Base-by-base conservation (phyloP, 2,329 filamentous ascomycete genomes). In the Hymenoscyphus fraxineus region DNA sequence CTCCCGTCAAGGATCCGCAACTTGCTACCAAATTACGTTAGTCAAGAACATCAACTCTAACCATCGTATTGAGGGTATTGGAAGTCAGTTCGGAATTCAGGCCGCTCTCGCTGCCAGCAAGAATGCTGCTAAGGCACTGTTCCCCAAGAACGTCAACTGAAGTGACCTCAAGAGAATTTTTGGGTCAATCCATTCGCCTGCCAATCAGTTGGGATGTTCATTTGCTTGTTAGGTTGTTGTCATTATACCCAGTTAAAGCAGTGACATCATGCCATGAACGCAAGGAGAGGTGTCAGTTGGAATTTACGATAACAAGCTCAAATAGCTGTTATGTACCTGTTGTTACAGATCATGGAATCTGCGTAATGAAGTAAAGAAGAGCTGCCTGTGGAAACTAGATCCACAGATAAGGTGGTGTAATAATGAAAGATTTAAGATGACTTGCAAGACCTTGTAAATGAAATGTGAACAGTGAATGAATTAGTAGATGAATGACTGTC, bases 21-120 rank as follows among this genome's bases (percentile, higher is more conserved):
- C 89, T 47, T 92, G 90, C 82, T 93, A 86, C 80, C 90, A 93
- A 78, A 89, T 93, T 75, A 88, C 86, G 38, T 79, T 91, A 63
- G 88, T 92, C 76, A 93, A 93, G 85, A 93, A 93, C 78, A 85
- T 93, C 79, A 93, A 93, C 81, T 90, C 88, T 35, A 91, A 88
- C 27, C 90, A 93, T 79, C 87, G 90, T 72, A 78, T 92, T 68
- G 88, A 92, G 74, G 90, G 90, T 58, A 83, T 92, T 68, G 73
- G 80, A n/a, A 84, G 79, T 54, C 89, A 92, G 71, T 90, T 83
- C 73, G 84, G 81, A 56, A 82, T 93, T 47, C 77, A 79, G 58
- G 88, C 83, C 64, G 89, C 90, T 65, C 81, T 90, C 54, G 79
- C 66, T 63, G 68, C 72, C 58, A 70, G 70, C 64, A 74, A 74